Evolutionary conservation across 2,329 filamentous ascomycete species (phyloP), one percentile per base, ranked within the genome.

Genomic region (Drechslera avenae): DNA sequence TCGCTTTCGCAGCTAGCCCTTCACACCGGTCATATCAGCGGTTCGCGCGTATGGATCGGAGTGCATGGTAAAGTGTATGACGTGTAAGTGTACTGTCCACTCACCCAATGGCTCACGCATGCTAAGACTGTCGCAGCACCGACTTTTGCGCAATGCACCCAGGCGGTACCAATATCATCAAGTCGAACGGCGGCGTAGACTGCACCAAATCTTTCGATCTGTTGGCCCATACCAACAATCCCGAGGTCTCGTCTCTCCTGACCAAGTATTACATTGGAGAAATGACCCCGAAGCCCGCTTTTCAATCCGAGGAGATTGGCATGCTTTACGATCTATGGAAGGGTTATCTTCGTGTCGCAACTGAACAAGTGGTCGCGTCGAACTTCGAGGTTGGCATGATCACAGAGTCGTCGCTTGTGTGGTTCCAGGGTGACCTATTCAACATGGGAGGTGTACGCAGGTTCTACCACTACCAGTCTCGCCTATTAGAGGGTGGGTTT

Each of bases 141-240:
- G 83, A 89, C 51, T 96, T 97, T 74, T 80, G 96, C 12, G 78
- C 87, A 33, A 83, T 83, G 31, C 92, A 97, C 68, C 92, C 92
- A 0, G 92, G 92, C 49, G 92, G 92, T 55, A 83, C 87, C 60
- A 90, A 88, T 68, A 88, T 93, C 66, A 94, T 96, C 62, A 82
- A 96, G 41, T 86, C 90, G 72, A 84, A 96, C 21, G 89, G 91
- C 8, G 92, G 92, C 54, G 85, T 85, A 60, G 92, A 97, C 76
- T 91, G 91, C 47, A 96, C 92, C 9, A 89, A 93, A 68, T 91
- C 96, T 67, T 97, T 91, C 74, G 92, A 96, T 71, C 90, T 91
- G 3, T 87, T 97, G 43, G 92, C 96, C 64, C 92, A 92, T 14
- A 88, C 89, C 0, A 92, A 91, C 21, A 95, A 86, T 1, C 81